phyloP scores from a whole-genome alignment of 371 early-diverging fungal genomes.

The Batkoa obscura region DNA sequence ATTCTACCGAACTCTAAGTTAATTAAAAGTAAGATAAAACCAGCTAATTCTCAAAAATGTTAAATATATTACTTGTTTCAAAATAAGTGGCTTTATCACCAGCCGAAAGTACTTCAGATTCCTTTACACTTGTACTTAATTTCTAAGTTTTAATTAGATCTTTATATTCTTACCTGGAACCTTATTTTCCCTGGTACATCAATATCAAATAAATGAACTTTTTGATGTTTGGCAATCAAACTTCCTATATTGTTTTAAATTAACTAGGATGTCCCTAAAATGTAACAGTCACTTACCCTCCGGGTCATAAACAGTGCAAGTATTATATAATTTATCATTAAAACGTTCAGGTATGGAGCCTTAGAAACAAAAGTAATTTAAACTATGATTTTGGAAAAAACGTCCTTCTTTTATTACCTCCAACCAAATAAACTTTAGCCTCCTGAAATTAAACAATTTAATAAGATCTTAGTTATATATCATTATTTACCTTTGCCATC shows the following conservation, averaged over 20 bases:
- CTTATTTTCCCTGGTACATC: conserved; percentile 79
- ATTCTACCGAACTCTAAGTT: conserved; percentile 51
- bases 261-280: not conserved
- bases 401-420: conserved; percentile 16
- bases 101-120: conserved; percentile 62
- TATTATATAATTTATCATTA: conserved; percentile 60
- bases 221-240: conserved; percentile 41
- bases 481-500: conserved; percentile 46
- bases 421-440: conserved; percentile 54
- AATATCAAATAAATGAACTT: conserved; percentile 92
- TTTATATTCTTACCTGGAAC: conserved; percentile 31
- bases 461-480: not conserved
- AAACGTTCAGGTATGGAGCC: conserved; percentile 79
- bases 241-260: conserved; percentile 11
- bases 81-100: conserved; percentile 58
- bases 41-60: not conserved
- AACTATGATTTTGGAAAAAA: conserved; percentile 10
- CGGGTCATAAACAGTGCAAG: conserved; percentile 72
- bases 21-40: not conserved
- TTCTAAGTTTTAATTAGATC: not conserved
- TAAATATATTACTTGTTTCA: conserved; percentile 33
- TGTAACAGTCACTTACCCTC: conserved; percentile 22
- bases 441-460: conserved; percentile 21
- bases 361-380: conserved; percentile 18
- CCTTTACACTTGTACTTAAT: conserved; percentile 17